Conservation (phyloP, 352 stramenopile species). For the Globisporangium takayamanum region DNA sequence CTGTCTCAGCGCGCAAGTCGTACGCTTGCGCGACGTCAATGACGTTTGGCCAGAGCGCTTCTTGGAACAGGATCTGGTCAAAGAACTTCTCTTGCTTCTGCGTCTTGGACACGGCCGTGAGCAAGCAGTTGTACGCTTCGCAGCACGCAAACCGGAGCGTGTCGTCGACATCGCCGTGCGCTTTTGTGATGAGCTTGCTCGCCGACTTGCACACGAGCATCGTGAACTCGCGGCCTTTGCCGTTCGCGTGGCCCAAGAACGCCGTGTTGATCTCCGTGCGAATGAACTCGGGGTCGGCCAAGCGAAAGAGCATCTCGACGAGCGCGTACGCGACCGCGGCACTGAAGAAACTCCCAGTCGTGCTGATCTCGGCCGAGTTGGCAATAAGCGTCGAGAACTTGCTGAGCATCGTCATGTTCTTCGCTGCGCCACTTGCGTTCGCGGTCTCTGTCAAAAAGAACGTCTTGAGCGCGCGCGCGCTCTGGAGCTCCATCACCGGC, state of each 20-base stretch:
- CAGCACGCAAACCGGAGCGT: conserved; percentile 41
- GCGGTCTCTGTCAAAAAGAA: conserved; percentile 43
- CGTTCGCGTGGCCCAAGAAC: conserved; percentile 61
- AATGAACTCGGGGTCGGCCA: conserved; percentile 58
- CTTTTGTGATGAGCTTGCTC: conserved; percentile 64
- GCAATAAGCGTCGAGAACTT: conserved; percentile 51
- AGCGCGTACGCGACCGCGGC: conserved; percentile 52
- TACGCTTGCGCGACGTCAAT: conserved; percentile 38
- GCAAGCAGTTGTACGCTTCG: conserved; percentile 67
- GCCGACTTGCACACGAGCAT: conserved; percentile 83
- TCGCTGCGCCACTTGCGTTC: neutral
- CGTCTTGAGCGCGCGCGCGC: conserved; percentile 19
- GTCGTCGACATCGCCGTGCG: conserved; percentile 28
- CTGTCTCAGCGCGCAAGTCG: conserved; percentile 43
- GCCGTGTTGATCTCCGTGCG: conserved; percentile 58
- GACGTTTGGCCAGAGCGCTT: conserved; percentile 64
- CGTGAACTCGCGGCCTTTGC: conserved; percentile 75
- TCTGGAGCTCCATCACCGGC: conserved; percentile 40
- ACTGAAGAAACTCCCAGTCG: conserved; percentile 30
- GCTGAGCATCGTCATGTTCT: conserved; percentile 34
- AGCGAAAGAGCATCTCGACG: conserved; percentile 59
- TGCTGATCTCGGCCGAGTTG: conserved; percentile 37
- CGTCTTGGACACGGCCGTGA: conserved; percentile 68
- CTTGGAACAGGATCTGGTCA: conserved; percentile 79
- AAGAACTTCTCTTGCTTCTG: conserved; percentile 87